Conservation (phyloP, 2,329 filamentous ascomycete genomes). For the Stenocarpella maydis region DNA sequence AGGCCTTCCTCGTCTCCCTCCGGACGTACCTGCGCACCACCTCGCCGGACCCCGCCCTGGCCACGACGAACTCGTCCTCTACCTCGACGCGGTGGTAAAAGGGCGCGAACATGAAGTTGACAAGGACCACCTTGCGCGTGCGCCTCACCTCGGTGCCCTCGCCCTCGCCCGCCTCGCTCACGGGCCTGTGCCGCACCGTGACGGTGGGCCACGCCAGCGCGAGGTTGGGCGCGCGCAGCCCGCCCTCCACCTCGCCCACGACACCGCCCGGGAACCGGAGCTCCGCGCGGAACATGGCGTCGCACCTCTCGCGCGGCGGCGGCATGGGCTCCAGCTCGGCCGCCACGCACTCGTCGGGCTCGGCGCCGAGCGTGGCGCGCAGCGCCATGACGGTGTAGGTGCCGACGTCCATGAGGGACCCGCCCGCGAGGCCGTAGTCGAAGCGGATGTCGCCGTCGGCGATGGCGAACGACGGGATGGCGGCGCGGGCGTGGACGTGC, state of each 20-base stretch:
- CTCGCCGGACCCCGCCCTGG: slow-evolving; percentile 36
- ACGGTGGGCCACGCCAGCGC: slow-evolving; percentile 37
- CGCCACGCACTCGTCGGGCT: slow-evolving; percentile 49
- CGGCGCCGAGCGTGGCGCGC: slow-evolving; percentile 48
- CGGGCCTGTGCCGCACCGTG: slow-evolving; percentile 37
- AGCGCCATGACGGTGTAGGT: slow-evolving; percentile 51
- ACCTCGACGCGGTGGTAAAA: slow-evolving; percentile 49
- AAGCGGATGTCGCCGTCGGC: slow-evolving; percentile 53
- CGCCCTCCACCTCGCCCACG: slow-evolving; percentile 44
- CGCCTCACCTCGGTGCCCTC: slow-evolving; percentile 39
- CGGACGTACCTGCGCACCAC: slow-evolving; percentile 40
- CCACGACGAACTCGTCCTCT: slow-evolving; percentile 46
- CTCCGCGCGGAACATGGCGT: slow-evolving; percentile 45
- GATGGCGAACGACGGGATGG: slow-evolving; percentile 44
- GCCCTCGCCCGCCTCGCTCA: slow-evolving; percentile 39
- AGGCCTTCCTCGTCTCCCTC: slow-evolving; percentile 44
- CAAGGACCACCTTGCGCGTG: slow-evolving; percentile 42
- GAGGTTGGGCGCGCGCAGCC: slow-evolving; percentile 39
- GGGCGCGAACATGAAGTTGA: slow-evolving; percentile 41
- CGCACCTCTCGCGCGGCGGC: slow-evolving; percentile 43
- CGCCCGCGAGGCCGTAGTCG: slow-evolving; percentile 52
- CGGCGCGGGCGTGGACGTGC: slow-evolving; percentile 44
- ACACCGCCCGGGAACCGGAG: slow-evolving; percentile 52
- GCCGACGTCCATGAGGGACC: slow-evolving; percentile 51
- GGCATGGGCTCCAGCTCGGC: slow-evolving; percentile 43